A percentile compares a stretch with the other conserved stretches of the same genome.
phyloP scores from a whole-genome alignment of 495 filamentous ascomycete genomes.

The Penicillium simplicissimum region DNA sequence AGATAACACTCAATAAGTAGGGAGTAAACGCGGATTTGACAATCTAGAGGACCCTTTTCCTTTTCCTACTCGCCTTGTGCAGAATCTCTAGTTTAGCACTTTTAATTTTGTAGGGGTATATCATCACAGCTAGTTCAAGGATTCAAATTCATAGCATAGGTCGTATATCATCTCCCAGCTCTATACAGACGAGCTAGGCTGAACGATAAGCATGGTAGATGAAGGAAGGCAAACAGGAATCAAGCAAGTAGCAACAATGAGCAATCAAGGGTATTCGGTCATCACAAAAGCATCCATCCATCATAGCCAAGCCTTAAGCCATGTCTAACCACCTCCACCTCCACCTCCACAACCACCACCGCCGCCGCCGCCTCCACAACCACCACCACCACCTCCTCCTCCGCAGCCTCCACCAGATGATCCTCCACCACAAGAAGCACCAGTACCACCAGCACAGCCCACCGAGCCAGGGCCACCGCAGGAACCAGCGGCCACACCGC shows the following conservation, averaged over 20 bases:
- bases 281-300: not conserved
- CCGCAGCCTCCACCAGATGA: conserved; percentile 28
- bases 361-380: conserved; percentile 18
- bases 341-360: conserved; percentile 17
- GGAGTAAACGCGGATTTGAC: no score
- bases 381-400: conserved; percentile 26
- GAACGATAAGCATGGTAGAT: not conserved
- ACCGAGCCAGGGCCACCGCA: conserved; percentile 46
- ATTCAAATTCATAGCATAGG: not conserved
- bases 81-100: no score
- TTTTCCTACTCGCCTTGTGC: no score
- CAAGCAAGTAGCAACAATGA: not conserved
- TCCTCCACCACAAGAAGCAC: conserved; percentile 38
- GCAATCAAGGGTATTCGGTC: not conserved
- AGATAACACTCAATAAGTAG: no score
- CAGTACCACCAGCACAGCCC: conserved; percentile 38
- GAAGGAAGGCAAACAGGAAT: not conserved
- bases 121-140: no score
- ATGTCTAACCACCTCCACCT: conserved; percentile 9
- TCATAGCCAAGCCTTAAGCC: not conserved
- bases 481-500: conserved; percentile 53
- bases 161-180: not conserved
- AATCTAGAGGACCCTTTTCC: no score
- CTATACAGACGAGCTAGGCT: not conserved
- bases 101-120: no score